Evolutionary conservation across 2,329 filamentous ascomycete species (phyloP).

Genomic region (Trichoderma citrinoviride): DNA sequence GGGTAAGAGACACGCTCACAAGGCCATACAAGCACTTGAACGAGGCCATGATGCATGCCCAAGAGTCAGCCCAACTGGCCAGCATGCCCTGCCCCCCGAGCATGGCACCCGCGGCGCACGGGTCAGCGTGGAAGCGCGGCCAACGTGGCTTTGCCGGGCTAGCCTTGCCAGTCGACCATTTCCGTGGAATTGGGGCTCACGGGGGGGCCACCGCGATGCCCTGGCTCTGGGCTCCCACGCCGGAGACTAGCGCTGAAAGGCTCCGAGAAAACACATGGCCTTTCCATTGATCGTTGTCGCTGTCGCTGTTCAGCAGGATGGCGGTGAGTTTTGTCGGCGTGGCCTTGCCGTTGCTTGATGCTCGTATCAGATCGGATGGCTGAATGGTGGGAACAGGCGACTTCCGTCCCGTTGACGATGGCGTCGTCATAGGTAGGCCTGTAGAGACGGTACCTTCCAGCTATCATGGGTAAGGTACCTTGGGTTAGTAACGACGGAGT

Average conservation of each 20-base stretch:
- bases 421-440: not conserved
- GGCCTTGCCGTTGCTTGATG: not conserved
- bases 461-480: too few species aligned
- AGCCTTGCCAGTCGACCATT: conserved; percentile 14
- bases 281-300: not conserved
- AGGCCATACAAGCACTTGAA: not conserved
- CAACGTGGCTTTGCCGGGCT: conserved; percentile 16
- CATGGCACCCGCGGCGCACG: conserved; percentile 5
- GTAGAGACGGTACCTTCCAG: too few species aligned
- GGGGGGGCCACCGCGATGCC: not conserved
- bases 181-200: conserved; percentile 16
- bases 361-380: not conserved
- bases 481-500: too few species aligned
- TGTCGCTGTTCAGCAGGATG: not conserved
- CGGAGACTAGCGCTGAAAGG: conserved; percentile 10
- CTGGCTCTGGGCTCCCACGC: conserved; percentile 18
- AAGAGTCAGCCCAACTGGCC: not conserved
- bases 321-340: not conserved
- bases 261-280: conserved; percentile 2
- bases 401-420: not conserved
- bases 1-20: not conserved
- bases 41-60: not conserved
- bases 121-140: conserved; percentile 12
- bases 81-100: not conserved
- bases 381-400: not conserved